phyloP scores from a whole-genome alignment of 2,329 filamentous ascomycete species.

The Colletotrichum cordylinicola region DNA sequence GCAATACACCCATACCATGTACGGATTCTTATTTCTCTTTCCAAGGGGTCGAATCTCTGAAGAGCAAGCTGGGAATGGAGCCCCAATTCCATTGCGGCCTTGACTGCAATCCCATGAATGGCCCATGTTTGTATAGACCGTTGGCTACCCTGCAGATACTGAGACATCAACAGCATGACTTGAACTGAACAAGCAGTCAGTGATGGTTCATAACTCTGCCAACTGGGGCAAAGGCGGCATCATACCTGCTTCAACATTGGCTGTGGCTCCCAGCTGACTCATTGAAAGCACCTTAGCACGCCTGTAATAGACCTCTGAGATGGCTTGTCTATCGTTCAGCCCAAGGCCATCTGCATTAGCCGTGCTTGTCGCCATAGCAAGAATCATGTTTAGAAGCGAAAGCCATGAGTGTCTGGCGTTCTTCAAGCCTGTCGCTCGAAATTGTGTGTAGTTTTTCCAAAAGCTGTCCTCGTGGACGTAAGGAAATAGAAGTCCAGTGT shows the following conservation, averaged over 20 bases:
- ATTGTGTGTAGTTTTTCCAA: constrained; percentile 25
- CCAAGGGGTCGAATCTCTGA: constrained; percentile 39
- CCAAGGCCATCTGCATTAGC: constrained; percentile 31
- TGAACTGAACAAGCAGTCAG: constrained; percentile 41
- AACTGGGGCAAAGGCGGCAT: background rate
- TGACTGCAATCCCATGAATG: constrained; percentile 57
- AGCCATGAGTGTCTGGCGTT: constrained; percentile 54
- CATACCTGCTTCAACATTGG: constrained; percentile 49
- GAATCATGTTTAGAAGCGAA: constrained; percentile 53
- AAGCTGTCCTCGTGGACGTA: constrained; percentile 32
- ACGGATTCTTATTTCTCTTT: constrained; percentile 52
- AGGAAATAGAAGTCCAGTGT: constrained; percentile 34
- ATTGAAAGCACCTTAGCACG: constrained; percentile 49
- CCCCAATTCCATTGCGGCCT: constrained; percentile 55
- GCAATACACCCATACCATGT: constrained; percentile 56
- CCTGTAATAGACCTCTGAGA: constrained; percentile 50
- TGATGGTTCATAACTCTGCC: background rate
- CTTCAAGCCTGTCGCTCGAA: constrained; percentile 26
- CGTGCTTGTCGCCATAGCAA: constrained; percentile 51
- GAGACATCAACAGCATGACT: constrained; percentile 51
- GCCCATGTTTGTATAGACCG: constrained; percentile 60
- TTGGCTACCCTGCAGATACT: constrained; percentile 60
- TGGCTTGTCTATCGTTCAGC: constrained; percentile 37
- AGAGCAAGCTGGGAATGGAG: constrained; percentile 49
- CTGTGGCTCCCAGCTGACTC: constrained; percentile 41